These are phyloP conservation scores for Lyophyllum atratum DNA, from an alignment of 768 basidiomycete genomes.

Conservation along the genomic window DNA sequence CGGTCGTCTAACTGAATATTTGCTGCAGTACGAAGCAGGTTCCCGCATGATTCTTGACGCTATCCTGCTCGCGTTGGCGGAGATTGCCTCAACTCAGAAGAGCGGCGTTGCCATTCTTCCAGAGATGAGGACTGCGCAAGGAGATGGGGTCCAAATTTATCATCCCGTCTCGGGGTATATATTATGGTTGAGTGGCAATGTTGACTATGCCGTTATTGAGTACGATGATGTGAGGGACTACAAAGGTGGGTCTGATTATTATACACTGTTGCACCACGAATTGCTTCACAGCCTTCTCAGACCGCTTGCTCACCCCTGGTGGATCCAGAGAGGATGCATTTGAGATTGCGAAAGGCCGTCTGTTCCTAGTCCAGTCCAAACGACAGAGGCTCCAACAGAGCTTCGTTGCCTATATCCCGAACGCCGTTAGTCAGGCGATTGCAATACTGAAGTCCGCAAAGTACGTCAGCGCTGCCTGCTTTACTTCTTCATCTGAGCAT, in stretches of 20 bases:
- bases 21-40: slow-evolving; percentile 26
- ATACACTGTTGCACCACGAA: slow-evolving; percentile 11
- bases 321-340: slow-evolving; percentile 26
- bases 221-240: slow-evolving; percentile 23
- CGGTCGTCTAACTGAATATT: slow-evolving; percentile 15
- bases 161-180: slow-evolving; percentile 24
- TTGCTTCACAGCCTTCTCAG: slow-evolving; percentile 19
- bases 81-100: slow-evolving; percentile 21
- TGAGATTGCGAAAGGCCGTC: slow-evolving; percentile 19
- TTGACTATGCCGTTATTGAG: slow-evolving; percentile 29
- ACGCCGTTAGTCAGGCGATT: slow-evolving; percentile 33
- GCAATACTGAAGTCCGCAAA: slow-evolving; percentile 26
- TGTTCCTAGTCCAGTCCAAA: slow-evolving; percentile 29
- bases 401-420: slow-evolving; percentile 24
- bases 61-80: slow-evolving; percentile 27
- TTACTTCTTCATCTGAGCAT: slow-evolving; percentile 18
- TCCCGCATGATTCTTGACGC: slow-evolving; percentile 33
- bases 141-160: slow-evolving; percentile 22
- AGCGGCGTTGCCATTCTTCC: slow-evolving; percentile 29
- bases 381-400: slow-evolving; percentile 15
- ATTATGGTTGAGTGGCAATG: slow-evolving; percentile 28
- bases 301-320: slow-evolving; percentile 25
- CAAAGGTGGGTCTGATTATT: slow-evolving; percentile 23
- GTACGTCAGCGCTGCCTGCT: slow-evolving; percentile 20
- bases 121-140: slow-evolving; percentile 25